Base-by-base conservation (phyloP, 805 yeast species). In the Pachysolen tannophilus region DNA sequence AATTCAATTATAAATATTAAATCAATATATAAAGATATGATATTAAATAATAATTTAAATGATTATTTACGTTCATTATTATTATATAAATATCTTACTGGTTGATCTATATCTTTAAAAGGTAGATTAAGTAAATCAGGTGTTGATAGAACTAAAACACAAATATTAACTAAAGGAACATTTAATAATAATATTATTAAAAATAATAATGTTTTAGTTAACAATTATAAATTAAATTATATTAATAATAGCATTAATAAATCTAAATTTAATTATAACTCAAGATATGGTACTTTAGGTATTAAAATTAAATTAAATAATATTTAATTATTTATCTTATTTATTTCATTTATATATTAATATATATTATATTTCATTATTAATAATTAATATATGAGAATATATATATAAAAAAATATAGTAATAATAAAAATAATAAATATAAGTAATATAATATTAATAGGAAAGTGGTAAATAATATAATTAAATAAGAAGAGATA, bases 271-370 rank as follows among this genome's bases (percentile, higher is more conserved):
- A 21, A 17, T 33, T 34, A 38, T 34, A 26, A 32, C 27, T 34
- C 38, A 25, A 38, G 31, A 34, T 27, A 30, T 28, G 41, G 41
- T 30, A 34, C 29, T 34, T 26, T 31, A 34, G 34, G 34, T 20
- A 7, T 38, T 26, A 21, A 26, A 31, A 27, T 35, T 30, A 34
- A 23, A 16, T 28, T 38, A 17, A 38, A 31, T 38, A 20, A 26
- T 23, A 27, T 34, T 20, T 38, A 32, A 37, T 34, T 28, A 6
- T 20, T n/a, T 30, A n/a, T 20, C 8, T 6, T 20, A n/a, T 30
- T 6, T 13, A 27, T 14, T 28, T 3, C 14, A 28, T 8, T 8
- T 15, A 16, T 28, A 16, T n/a, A 31, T n/a, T 13, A 23, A 21
- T 5, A 31, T 21, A 25, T 31, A 31, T 21, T 21, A 21, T 21